Base-by-base conservation (phyloP, 2,329 filamentous ascomycete genomes). In the Penicillium sp. region DNA sequence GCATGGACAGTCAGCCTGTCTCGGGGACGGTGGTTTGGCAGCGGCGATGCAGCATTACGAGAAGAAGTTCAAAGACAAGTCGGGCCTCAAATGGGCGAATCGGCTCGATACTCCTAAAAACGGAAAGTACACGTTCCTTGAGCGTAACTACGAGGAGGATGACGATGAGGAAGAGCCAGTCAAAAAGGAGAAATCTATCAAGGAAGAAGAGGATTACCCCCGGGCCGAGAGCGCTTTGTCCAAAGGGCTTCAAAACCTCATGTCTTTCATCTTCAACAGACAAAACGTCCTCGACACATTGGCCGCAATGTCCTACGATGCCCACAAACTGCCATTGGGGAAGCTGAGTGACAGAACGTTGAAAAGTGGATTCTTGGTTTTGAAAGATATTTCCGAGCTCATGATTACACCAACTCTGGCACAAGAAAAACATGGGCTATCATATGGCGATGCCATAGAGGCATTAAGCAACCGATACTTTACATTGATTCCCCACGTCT, bases 201-300 rank as follows among this genome's bases (percentile, higher is more conserved):
- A 72, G 42, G 75, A 78, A 27, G 72, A 71, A 2, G 71, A 71
- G 10, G 63, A 76, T 2, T 68, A 73, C 9, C 69, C 77, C 15
- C 66, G 73, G 0, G 75, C 79, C 0, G 76, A 85, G 58, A 89
- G 84, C 71, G 85, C 81, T 3, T 80, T 93, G 2, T 74, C 81
- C 0, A 71, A 76, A 13, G 79, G 86, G 0, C 80, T 91, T 3
- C 86, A 91, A 69, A 77, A 85, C 9, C 77, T 96, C 21, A 87
- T 95, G 81, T 78, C 86, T 59, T 84, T 96, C 62, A 95, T 96
- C 59, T 96, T 96, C 80, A 93, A 95, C 72, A 82, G 85, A 57
- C 72, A 86, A 23, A 87, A 88, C 70, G 91, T 95, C 73, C 79
- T 84, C 23, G 81, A 82, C 21, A 84, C 75, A 1, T 71, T 81